phyloP scores from a whole-genome alignment of 306 rosid genomes.

The Ziziphus jujuba region DNA sequence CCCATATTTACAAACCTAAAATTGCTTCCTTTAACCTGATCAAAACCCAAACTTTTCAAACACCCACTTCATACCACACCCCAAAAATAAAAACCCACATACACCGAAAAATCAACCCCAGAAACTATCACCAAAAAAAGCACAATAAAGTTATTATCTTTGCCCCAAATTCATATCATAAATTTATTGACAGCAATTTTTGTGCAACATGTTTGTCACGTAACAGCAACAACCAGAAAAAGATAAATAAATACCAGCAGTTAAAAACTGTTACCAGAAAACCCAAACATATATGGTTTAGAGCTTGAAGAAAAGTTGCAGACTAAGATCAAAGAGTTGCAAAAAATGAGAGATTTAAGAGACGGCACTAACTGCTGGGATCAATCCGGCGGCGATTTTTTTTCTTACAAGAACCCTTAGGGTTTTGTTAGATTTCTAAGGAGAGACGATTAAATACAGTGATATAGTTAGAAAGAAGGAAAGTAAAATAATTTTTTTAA shows the following conservation, averaged over 20 bases:
- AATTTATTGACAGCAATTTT: conserved; percentile 18
- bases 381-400: conserved; percentile 81
- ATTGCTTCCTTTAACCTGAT: conserved; percentile 32
- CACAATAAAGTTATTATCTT: not conserved
- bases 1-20: conserved; percentile 39
- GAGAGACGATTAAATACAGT: conserved; percentile 61
- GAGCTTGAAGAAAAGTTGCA: conserved; percentile 5
- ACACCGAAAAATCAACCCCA: conserved; percentile 27
- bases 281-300: not conserved
- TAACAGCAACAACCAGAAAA: conserved; percentile 3
- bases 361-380: conserved; percentile 18
- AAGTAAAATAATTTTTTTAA: conserved; percentile 1
- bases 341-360: not conserved
- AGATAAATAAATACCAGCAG: not conserved
- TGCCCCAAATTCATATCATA: conserved; percentile 16
- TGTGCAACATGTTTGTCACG: conserved; percentile 12
- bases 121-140: not conserved
- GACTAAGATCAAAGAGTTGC: conserved; percentile 22
- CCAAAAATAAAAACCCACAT: conserved; percentile 5
- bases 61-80: conserved; percentile 25
- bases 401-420: conserved; percentile 79
- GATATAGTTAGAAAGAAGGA: conserved; percentile 17
- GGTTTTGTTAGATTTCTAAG: conserved; percentile 68
- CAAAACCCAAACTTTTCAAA: conserved; percentile 27
- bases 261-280: not conserved